Conservation (phyloP, 768 basidiomycete genomes). For the Boletales sp. region DNA sequence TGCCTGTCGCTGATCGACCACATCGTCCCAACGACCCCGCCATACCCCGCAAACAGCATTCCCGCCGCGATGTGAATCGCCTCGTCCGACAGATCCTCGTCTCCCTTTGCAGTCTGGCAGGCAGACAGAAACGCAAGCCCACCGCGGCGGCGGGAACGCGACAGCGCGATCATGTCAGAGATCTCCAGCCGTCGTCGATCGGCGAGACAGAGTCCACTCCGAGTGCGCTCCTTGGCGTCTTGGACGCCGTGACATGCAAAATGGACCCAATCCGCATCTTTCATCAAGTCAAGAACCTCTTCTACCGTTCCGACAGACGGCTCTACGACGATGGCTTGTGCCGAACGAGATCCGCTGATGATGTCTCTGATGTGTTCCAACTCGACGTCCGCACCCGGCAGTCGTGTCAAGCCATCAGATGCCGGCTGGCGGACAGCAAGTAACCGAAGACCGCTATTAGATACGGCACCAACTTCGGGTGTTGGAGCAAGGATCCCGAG, state of each 20-base stretch:
- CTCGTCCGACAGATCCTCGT: slow-evolving; percentile 32
- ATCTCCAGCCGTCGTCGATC: background rate
- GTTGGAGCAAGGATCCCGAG: slow-evolving; percentile 13
- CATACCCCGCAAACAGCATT: slow-evolving; percentile 33
- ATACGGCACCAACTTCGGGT: background rate
- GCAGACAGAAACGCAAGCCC: slow-evolving; percentile 44
- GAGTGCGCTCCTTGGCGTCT: slow-evolving; percentile 14
- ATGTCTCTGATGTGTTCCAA: slow-evolving; percentile 19
- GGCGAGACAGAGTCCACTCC: slow-evolving; percentile 20
- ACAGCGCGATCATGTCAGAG: slow-evolving; percentile 2
- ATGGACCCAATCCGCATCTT: slow-evolving; percentile 17
- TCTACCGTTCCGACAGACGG: slow-evolving; percentile 1
- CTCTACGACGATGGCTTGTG: background rate
- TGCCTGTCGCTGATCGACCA: slow-evolving; percentile 39
- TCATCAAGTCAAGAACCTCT: background rate
- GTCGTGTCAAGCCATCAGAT: slow-evolving; percentile 7
- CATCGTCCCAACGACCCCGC: slow-evolving; percentile 39
- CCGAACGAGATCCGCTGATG: background rate
- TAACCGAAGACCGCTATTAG: background rate
- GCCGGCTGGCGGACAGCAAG: slow-evolving; percentile 15
- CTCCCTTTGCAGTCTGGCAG: slow-evolving; percentile 41
- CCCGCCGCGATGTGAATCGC: slow-evolving; percentile 41
- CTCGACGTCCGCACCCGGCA: slow-evolving; percentile 13
- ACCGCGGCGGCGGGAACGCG: slow-evolving; percentile 15
- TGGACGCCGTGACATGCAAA: slow-evolving; percentile 32